Evolutionary conservation across 169 alveolate species (phyloP).

Genomic region (Plasmodium sp.): DNA sequence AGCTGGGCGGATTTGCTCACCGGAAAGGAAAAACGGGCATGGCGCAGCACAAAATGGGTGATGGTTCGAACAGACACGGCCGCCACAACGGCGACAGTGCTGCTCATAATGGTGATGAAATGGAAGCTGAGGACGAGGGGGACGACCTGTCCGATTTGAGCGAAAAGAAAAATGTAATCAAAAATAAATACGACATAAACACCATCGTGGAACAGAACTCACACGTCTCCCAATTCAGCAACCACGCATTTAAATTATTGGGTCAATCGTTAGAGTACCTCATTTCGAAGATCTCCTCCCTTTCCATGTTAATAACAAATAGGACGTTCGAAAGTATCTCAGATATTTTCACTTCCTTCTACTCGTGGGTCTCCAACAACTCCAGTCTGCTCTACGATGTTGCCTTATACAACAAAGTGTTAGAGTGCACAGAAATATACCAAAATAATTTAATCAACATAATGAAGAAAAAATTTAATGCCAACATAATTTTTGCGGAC

Average conservation of each 20-base stretch:
- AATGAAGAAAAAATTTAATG: conserved; percentile 74
- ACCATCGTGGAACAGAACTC: conserved; percentile 50
- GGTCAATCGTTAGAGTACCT: conserved; percentile 58
- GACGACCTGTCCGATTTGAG: not conserved
- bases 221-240: conserved; percentile 65
- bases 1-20: not conserved
- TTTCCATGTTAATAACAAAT: conserved; percentile 45
- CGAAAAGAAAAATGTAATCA: conserved; percentile 23
- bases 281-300: conserved; percentile 37
- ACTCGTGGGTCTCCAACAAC: conserved; percentile 66
- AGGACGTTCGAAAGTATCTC: conserved; percentile 66
- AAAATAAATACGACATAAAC: conserved; percentile 63
- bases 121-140: not conserved
- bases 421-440: conserved; percentile 76
- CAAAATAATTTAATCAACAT: conserved; percentile 75
- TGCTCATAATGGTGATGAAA: not conserved
- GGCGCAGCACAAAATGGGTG: not conserved
- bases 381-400: conserved; percentile 67
- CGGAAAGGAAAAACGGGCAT: not conserved
- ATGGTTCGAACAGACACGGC: not conserved
- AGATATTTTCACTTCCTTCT: conserved; percentile 53
- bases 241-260: conserved; percentile 51
- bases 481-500: conserved; percentile 77
- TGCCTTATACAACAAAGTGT: conserved; percentile 57
- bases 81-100: not conserved